phyloP scores from a whole-genome alignment of 139 green algal genomes.

The Desmodesmus armatus region DNA sequence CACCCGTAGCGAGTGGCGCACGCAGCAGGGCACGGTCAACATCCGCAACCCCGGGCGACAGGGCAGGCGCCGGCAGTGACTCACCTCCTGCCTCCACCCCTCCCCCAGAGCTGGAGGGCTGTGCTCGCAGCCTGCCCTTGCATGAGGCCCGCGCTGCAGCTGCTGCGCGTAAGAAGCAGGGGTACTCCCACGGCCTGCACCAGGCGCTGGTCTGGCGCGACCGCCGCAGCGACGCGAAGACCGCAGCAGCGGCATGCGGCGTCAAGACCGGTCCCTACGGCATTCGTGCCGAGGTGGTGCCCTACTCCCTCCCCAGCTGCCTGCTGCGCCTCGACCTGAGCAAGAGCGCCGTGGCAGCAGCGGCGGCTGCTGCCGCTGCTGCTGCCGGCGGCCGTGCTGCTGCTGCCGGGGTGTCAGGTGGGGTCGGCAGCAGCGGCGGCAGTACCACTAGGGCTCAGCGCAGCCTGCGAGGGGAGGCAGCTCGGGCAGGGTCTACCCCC shows the following conservation, averaged over 20 bases:
- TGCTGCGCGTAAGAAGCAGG: neutral
- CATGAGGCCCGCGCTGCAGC: neutral
- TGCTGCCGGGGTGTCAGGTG: neutral
- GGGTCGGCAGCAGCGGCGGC: constrained; percentile 8
- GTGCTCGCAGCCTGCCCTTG: neutral
- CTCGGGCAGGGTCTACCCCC: neutral
- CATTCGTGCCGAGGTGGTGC: too few species aligned
- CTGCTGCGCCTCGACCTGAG: neutral
- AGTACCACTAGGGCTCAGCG: neutral
- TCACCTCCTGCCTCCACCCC: too few species aligned
- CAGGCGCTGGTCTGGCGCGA: neutral
- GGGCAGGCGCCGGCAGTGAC: too few species aligned
- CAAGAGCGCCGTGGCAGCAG: neutral
- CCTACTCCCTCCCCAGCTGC: neutral
- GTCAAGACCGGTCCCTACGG: too few species aligned
- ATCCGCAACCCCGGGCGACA: neutral
- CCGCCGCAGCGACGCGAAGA: too few species aligned
- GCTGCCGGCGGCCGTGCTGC: neutral
- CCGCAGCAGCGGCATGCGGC: too few species aligned
- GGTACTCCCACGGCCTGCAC: neutral
- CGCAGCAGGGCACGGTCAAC: neutral
- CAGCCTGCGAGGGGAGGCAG: neutral
- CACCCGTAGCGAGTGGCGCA: neutral
- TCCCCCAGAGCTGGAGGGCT: too few species aligned
- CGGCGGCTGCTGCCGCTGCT: neutral